Base-by-base conservation (phyloP, 495 filamentous ascomycete genomes). In the Cudoniella acicularis region DNA sequence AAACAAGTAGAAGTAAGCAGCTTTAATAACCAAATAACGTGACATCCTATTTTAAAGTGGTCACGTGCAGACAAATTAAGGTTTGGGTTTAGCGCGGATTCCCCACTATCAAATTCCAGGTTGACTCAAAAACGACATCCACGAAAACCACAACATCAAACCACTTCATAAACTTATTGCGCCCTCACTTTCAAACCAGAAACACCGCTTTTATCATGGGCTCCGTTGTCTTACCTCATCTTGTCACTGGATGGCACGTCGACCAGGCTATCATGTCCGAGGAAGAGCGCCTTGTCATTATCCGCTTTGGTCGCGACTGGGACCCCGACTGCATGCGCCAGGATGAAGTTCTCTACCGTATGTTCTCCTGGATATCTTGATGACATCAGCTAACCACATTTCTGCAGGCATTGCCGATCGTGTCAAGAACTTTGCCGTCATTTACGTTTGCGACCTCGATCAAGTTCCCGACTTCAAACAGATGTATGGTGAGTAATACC, bases 391-490 rank as follows among this genome's bases (percentile, higher is more conserved):
- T 36, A 36, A 36, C 13, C 30, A 13, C 30, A 36, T 36, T 6
- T 13, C 13, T 36, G 13, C 13, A 36, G 30, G 30, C 30, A 36
- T 36, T 13, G 30, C 30, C 30, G 30, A 36, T 36, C 30, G 30
- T 13, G 89, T 94, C 60, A 91, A 92, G 75, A 92, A 92, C 71
- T 93, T 93, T 69, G 92, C 92, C 24, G 93, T 93, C 63, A 88
- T 98, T 68, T 96, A 98, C 75, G 84, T 98, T 54, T 98, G 95
- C 81, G 95, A 98, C 72, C 83, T 96, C 60, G 93, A 98, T 67
- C 83, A 94, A 70, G 92, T 96, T 1, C 91, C 92, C 18, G 94
- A 98, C 70, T 98, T 98, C 80, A 98, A 95, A 70, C 85, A 88
- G 64, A 98, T 98, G 95, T 94, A 79, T 63, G 88, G 59, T 60